phyloP scores from a whole-genome alignment of 1,284 basidiomycete genomes.

The Gymnopus androsaceus region DNA sequence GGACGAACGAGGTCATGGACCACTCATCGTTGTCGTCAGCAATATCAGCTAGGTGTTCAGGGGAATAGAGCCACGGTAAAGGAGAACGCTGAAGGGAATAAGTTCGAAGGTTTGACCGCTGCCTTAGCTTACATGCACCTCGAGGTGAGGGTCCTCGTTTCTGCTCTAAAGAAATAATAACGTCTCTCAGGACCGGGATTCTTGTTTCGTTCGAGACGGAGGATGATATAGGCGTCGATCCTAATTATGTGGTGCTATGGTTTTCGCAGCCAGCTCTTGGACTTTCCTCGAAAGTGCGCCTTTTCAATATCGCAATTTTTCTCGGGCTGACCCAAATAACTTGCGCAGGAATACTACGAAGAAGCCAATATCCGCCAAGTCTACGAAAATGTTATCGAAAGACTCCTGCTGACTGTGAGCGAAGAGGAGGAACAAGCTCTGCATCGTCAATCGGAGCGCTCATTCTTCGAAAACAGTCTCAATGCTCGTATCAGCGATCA shows the following conservation, averaged over 20 bases:
- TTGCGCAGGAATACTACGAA: slow-evolving; percentile 94
- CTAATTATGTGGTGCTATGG: slow-evolving; percentile 85
- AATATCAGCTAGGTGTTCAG: slow-evolving; percentile 59
- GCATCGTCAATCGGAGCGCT: background rate
- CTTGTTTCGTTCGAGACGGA: slow-evolving; percentile 82
- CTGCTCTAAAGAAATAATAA: too few relatives aligned
- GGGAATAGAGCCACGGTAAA: too few relatives aligned
- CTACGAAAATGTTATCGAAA: slow-evolving; percentile 73
- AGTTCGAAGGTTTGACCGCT: slow-evolving; percentile 63
- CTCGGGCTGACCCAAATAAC: too few relatives aligned
- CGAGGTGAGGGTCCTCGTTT: too few relatives aligned
- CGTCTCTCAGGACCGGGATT: too few relatives aligned
- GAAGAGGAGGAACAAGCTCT: slow-evolving; percentile 42
- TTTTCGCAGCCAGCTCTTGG: slow-evolving; percentile 84
- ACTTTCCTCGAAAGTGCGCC: slow-evolving; percentile 83
- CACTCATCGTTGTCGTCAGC: slow-evolving; percentile 61
- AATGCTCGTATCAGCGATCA: slow-evolving; percentile 59
- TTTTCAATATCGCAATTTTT: too few relatives aligned
- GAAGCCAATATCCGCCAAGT: slow-evolving; percentile 72
- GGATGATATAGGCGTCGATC: slow-evolving; percentile 87
- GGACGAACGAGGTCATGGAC: slow-evolving; percentile 63
- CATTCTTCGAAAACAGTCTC: slow-evolving; percentile 85
- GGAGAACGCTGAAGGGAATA: slow-evolving; percentile 24
- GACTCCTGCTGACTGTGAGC: slow-evolving; percentile 66
- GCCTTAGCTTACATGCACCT: slow-evolving; percentile 88